phyloP scores from a whole-genome alignment of 2,329 filamentous ascomycete genomes.

The Ophiostoma ulmi region DNA sequence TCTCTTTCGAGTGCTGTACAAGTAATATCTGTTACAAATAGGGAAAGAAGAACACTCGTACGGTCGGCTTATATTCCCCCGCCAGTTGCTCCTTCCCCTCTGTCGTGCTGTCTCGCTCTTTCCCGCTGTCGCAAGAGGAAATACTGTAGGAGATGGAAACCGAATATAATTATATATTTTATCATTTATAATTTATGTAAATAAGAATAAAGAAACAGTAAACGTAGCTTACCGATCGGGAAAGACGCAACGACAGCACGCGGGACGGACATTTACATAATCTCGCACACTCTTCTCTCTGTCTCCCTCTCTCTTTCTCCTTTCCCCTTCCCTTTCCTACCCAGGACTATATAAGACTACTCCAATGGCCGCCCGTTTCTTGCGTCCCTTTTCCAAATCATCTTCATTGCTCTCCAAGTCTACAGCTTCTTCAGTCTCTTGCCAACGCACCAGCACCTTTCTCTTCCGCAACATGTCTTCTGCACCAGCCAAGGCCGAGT shows the following conservation, averaged over 20 bases:
- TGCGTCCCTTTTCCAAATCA: conserved; percentile 1
- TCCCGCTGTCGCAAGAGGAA: not conserved
- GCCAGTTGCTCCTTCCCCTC: not conserved
- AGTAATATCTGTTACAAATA: not conserved
- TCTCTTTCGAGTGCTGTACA: not conserved
- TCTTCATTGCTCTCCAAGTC: not conserved
- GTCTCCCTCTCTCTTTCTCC: not conserved
- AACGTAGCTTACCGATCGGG: not conserved
- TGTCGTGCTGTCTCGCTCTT: not conserved
- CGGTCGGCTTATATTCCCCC: not conserved
- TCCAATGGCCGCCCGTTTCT: conserved; percentile 8
- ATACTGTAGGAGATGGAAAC: not conserved
- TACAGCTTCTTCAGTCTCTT: not conserved
- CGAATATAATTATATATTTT: not conserved
- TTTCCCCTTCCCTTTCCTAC: not conserved
- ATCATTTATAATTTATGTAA: not conserved
- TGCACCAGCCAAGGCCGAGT: conserved; percentile 47
- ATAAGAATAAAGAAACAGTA: not conserved
- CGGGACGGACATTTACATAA: not conserved
- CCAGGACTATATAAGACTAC: not conserved
- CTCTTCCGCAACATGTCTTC: conserved; percentile 32
- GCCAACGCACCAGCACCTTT: conserved; percentile 1
- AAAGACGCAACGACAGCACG: not conserved
- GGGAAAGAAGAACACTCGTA: not conserved
- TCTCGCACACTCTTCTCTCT: not conserved